Evolutionary conservation across 768 basidiomycete genomes (phyloP), one percentile per base, ranked within the genome.

Genomic region (Trametes cinnabarina): DNA sequence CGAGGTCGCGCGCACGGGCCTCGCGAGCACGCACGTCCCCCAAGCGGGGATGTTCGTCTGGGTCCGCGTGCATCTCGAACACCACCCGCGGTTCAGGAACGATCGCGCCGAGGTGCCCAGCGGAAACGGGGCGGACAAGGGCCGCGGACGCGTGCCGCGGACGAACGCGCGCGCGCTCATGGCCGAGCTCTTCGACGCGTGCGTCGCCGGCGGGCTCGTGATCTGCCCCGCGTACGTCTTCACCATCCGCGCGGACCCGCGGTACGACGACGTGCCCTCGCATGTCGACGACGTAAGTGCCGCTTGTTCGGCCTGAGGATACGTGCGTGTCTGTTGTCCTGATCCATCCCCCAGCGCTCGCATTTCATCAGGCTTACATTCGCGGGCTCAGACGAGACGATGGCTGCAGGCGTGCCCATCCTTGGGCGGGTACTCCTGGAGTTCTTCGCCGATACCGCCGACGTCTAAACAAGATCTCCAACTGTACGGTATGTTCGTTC

Each of bases 21-120:
- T 69, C 23, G 75, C 73, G 1, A 70, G 72, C 44, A 64, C 69
- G 15, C 30, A 55, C 26, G 41, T 51, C 4, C 68, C 74, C 4
- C 65, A 77, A 52, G 80, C 77, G 10, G 82, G 82, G 55, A 83
- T 83, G 82, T 83, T 83, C 66, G 70, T 82, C 37, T 83, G 80
- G 80, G 71, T 80, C 60, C 70, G 73, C 53, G 67, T 83, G n/a
- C 62, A 78, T 61, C 58, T 82, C 42, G 64, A 73, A 47, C 68
- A 67, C 12, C 79, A 82, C 52, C 72, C 77, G 30, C 72, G 75
- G 12, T 80, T 71, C 65, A 64, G 58, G 40, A 39, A 30, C 8
- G 60, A 68, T 15, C 34, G 8, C 34, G 14, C 14, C 14, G 8
- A 34, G 34, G 4, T 14, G 37, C 37, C 30, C 51, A 20, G 39